phyloP scores from a whole-genome alignment of 2,329 filamentous ascomycete species.

The Aspergillus brasiliensis region DNA sequence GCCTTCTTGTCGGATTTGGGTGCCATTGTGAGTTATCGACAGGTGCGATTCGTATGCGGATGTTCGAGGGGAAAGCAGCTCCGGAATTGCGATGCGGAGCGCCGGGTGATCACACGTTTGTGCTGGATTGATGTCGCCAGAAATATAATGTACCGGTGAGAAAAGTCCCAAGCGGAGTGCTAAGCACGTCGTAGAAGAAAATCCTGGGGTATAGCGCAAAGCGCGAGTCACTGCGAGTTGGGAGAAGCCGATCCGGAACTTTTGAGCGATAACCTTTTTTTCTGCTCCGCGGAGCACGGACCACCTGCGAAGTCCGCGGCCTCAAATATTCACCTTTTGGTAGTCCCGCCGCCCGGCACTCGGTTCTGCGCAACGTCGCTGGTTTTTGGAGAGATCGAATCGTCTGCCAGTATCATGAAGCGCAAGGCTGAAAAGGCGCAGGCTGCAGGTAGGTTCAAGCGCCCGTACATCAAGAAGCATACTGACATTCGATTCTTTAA shows the following conservation, averaged over 20 bases:
- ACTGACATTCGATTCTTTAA: slow-evolving; percentile 21
- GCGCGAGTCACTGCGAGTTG: slow-evolving; percentile 6
- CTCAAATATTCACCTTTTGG: slow-evolving; percentile 29
- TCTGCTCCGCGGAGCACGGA: slow-evolving; percentile 45
- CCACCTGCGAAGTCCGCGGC: slow-evolving; percentile 33
- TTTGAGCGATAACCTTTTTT: slow-evolving; percentile 38
- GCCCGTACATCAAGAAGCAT: not conserved
- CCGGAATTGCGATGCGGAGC: slow-evolving; percentile 14
- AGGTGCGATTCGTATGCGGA: not conserved
- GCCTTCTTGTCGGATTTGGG: slow-evolving; percentile 26
- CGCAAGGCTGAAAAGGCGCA: slow-evolving; percentile 43
- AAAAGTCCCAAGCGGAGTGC: not conserved
- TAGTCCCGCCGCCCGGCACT: slow-evolving; percentile 4
- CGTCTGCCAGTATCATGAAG: slow-evolving; percentile 30
- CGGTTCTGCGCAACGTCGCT: slow-evolving; percentile 4
- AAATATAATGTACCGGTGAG: too few species aligned
- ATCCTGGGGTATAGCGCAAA: not conserved
- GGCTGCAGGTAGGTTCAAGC: slow-evolving; percentile 29
- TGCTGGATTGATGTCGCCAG: not conserved
- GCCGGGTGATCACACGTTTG: slow-evolving; percentile 2
- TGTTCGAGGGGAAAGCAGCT: not conserved
- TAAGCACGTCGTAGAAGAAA: not conserved
- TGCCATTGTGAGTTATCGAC: slow-evolving; percentile 24
- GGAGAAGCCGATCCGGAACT: slow-evolving; percentile 12
- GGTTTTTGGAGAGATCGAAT: not conserved